Base-by-base conservation (phyloP, 495 filamentous ascomycete species). In the Podospora pseudopauciseta region DNA sequence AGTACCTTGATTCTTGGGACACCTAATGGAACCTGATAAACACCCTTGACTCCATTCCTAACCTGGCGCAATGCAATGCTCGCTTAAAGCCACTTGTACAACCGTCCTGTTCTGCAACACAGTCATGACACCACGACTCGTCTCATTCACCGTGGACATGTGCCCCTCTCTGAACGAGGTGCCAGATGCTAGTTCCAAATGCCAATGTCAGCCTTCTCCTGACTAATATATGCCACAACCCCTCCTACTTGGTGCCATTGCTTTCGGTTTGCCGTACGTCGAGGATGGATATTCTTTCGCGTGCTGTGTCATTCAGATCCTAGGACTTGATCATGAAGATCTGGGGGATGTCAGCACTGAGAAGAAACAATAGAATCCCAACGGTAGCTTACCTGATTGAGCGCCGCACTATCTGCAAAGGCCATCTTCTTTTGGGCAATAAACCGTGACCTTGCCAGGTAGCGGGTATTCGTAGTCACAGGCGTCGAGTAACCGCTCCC, bases 381-480 rank as follows among this genome's bases (percentile, higher is more conserved):
- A 63, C 7, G 16, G 54, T 66, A 61, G 74, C 79, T 77, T 78
- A 92, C 91, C 86, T 94, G 90, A 69, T 92, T 92, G 63, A 94
- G 78, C 5, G 91, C 90, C 71, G 87, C 86, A 49, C 83, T 81
- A 75, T 94, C 89, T 78, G 90, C 81, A 57, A 89, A 83, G 3
- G 91, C 90, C 81, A 86, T 85, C 74, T 85, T 88, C 80, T 96
- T 96, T 71, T 92, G 90, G 54, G 86, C 88, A 73, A 94, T 94
- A 73, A 91, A 89, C 60, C 90, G 83, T 63, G 87, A 82, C 70
- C 92, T 82, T 63, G 90, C 85, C 57, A 86, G 80, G 73, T 90
- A 88, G 63, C 90, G 84, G 27, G 81, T 85, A 34, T 81, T 81
- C 34, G 80, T 78, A 49, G 85, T 34, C 20, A 73, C 79, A 61